These are phyloP conservation scores for Hypoxylon sp. DNA, from an alignment of 2,329 filamentous ascomycete species.

Conservation along the genomic window DNA sequence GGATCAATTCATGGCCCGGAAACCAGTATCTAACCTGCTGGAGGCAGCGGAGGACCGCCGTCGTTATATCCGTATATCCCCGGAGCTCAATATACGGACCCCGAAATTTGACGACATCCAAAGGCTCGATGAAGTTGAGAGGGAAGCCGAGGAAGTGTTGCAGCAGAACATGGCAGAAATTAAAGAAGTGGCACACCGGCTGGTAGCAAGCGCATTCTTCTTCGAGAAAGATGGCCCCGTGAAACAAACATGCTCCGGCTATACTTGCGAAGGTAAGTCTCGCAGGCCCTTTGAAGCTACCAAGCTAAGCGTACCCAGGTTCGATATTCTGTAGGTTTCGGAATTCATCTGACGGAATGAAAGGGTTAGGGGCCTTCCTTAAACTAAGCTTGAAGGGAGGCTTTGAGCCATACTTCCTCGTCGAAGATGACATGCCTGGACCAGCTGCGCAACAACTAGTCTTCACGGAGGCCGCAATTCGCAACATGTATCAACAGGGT, in stretches of 20 bases:
- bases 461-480: slow-evolving; percentile 45
- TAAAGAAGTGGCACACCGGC: slow-evolving; percentile 48
- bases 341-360: slow-evolving; percentile 48
- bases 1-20: slow-evolving; percentile 43
- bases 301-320: slow-evolving; percentile 34
- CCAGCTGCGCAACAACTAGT: slow-evolving; percentile 43
- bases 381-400: slow-evolving; percentile 47
- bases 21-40: slow-evolving; percentile 15
- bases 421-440: slow-evolving; percentile 44
- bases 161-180: slow-evolving; percentile 43
- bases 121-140: slow-evolving; percentile 47
- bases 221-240: slow-evolving; percentile 52
- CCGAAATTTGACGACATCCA: slow-evolving; percentile 51
- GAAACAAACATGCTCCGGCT: slow-evolving; percentile 46
- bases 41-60: slow-evolving; percentile 19
- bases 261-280: slow-evolving; percentile 49
- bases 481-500: slow-evolving; percentile 50
- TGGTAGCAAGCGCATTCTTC: slow-evolving; percentile 52
- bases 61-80: slow-evolving; percentile 49
- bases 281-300: not conserved
- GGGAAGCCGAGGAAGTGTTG: slow-evolving; percentile 45
- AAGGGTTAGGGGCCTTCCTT: slow-evolving; percentile 50
- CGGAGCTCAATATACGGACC: slow-evolving; percentile 46
- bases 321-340: slow-evolving; percentile 51
- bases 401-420: slow-evolving; percentile 51